These are phyloP conservation scores for Ashbya aceris DNA, from an alignment of 1,139 yeast genomes.

Conservation along the genomic window DNA sequence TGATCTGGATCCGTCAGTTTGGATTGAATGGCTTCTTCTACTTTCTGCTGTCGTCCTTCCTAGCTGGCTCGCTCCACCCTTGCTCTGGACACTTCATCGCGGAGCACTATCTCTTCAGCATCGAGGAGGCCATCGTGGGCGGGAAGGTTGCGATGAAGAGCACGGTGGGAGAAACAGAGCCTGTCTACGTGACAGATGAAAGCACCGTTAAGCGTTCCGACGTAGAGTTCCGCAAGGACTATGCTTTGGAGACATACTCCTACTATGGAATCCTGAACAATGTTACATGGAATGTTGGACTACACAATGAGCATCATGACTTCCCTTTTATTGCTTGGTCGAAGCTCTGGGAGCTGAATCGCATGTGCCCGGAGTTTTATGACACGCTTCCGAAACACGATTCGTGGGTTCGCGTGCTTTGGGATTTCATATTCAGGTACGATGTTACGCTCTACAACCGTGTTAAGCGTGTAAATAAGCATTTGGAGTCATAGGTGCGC, in stretches of 20 bases:
- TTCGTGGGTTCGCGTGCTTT: slow-evolving; percentile 72
- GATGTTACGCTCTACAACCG: slow-evolving; percentile 70
- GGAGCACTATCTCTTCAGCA: slow-evolving; percentile 67
- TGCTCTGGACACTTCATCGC: slow-evolving; percentile 94
- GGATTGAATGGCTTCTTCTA: slow-evolving; percentile 60
- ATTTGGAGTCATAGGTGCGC: background rate
- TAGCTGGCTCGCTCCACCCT: slow-evolving; percentile 90
- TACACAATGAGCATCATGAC: slow-evolving; percentile 92
- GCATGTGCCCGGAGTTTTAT: slow-evolving; percentile 72
- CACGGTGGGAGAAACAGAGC: slow-evolving; percentile 9
- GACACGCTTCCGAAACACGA: slow-evolving; percentile 68
- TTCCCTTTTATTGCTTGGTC: slow-evolving; percentile 94
- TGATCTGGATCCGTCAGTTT: slow-evolving; percentile 45
- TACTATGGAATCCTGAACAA: slow-evolving; percentile 74
- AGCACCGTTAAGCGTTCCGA: slow-evolving; percentile 8
- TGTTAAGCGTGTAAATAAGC: slow-evolving; percentile 46
- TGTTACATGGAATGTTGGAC: slow-evolving; percentile 86
- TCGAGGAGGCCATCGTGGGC: slow-evolving; percentile 12
- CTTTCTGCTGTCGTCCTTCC: slow-evolving; percentile 65
- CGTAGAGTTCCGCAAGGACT: slow-evolving; percentile 10
- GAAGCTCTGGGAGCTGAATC: slow-evolving; percentile 53
- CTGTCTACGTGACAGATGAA: slow-evolving; percentile 7
- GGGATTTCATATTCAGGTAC: slow-evolving; percentile 61
- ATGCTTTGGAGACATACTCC: slow-evolving; percentile 60
- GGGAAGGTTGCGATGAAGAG: slow-evolving; percentile 10